Evolutionary conservation across 352 stramenopile genomes (phyloP).

Genomic region (Pythium aquatile): DNA sequence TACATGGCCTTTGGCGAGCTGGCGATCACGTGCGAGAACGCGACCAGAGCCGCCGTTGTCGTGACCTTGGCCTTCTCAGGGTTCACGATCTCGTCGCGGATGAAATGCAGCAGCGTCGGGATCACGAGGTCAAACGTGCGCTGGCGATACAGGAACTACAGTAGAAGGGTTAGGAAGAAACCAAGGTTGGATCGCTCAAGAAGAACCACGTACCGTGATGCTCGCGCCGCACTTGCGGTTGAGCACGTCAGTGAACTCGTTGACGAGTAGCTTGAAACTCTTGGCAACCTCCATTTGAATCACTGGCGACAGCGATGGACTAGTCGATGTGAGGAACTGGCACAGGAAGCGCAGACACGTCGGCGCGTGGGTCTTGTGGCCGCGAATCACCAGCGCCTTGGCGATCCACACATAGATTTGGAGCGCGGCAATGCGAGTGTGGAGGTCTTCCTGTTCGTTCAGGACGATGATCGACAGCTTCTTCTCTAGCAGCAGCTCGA

Average conservation of each 20-base stretch:
- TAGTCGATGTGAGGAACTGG: constrained; percentile 45
- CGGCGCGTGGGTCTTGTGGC: constrained; percentile 66
- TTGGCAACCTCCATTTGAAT: constrained; percentile 77
- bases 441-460: constrained; percentile 35
- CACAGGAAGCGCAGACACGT: constrained; percentile 72
- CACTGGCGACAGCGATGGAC: constrained; percentile 26
- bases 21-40: constrained; percentile 76
- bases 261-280: constrained; percentile 78
- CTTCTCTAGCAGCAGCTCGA: constrained; percentile 60
- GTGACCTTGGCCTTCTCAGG: constrained; percentile 31
- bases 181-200: background rate
- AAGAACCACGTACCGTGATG: constrained; percentile 55
- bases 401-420: constrained; percentile 86
- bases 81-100: constrained; percentile 34
- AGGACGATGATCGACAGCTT: constrained; percentile 65
- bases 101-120: constrained; percentile 64
- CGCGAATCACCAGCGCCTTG: constrained; percentile 80
- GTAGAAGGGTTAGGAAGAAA: constrained; percentile 2
- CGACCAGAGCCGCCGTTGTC: constrained; percentile 61
- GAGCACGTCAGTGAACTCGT: constrained; percentile 74
- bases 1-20: constrained; percentile 82
- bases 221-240: constrained; percentile 82
- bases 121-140: constrained; percentile 80
- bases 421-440: constrained; percentile 57
- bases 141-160: constrained; percentile 77